These are phyloP conservation scores for Pseudogymnoascus verrucosus DNA, from an alignment of 2,329 filamentous ascomycete species.

Conservation along the genomic window DNA sequence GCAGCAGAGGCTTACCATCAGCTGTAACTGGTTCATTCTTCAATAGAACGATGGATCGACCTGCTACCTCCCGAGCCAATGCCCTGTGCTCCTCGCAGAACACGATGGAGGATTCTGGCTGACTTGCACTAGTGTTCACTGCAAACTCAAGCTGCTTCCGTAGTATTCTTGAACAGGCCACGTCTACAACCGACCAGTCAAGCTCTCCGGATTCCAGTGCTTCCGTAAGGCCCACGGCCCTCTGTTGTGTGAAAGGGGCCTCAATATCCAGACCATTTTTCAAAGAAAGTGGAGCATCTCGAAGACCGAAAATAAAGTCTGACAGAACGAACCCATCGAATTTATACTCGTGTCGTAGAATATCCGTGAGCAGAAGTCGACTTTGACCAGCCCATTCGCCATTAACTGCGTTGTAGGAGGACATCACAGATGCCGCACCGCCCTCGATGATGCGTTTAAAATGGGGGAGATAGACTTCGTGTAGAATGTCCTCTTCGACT, in stretches of 20 bases:
- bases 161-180: conserved; percentile 6
- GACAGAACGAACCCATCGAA: conserved; percentile 15
- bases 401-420: conserved; percentile 14
- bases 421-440: conserved; percentile 13
- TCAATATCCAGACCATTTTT: conserved; percentile 14
- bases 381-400: conserved; percentile 14
- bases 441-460: conserved; percentile 12
- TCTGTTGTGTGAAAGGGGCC: conserved; percentile 11
- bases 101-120: not conserved
- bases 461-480: conserved; percentile 22
- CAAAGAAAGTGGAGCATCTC: conserved; percentile 9
- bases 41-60: conserved; percentile 7
- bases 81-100: conserved; percentile 9
- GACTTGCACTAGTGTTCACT: not conserved
- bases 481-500: conserved; percentile 22
- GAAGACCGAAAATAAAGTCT: conserved; percentile 13
- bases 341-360: conserved; percentile 10
- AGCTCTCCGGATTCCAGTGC: conserved; percentile 11
- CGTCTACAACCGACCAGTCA: conserved; percentile 8
- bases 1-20: conserved; percentile 9
- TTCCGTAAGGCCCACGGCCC: not conserved
- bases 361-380: conserved; percentile 9
- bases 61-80: conserved; percentile 4
- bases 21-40: conserved; percentile 5
- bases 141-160: conserved; percentile 8